Evolutionary conservation across 2,329 filamentous ascomycete genomes (phyloP).

Genomic region (Colletotrichum truncatum): DNA sequence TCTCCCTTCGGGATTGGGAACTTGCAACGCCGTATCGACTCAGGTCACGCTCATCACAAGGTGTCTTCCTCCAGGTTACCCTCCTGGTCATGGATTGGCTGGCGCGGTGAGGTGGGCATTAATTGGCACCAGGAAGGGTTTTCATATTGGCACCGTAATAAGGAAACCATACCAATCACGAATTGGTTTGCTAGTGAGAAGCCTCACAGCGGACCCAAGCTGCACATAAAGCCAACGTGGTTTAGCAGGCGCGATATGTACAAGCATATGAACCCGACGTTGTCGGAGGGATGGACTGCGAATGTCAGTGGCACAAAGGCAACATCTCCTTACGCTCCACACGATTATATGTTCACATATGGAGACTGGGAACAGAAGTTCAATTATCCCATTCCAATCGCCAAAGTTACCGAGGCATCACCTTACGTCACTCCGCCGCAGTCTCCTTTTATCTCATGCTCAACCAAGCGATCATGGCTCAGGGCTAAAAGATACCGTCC

Average conservation of each 20-base stretch:
- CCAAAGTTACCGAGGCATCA: background rate
- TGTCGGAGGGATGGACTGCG: background rate
- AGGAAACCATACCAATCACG: background rate
- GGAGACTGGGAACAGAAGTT: rapidly evolving
- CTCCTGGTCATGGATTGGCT: background rate
- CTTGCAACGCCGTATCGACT: background rate
- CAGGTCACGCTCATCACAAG: background rate
- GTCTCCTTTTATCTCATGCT: background rate
- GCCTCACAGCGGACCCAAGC: background rate
- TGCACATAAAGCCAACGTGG: background rate
- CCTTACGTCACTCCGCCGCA: background rate
- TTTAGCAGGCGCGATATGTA: background rate
- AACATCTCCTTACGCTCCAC: background rate
- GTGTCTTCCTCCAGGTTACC: background rate
- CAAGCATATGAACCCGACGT: background rate
- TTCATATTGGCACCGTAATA: background rate
- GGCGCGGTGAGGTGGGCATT: background rate
- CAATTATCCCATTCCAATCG: background rate
- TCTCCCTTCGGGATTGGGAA: background rate
- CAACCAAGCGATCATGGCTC: background rate
- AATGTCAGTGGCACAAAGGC: background rate
- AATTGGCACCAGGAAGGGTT: too few relatives aligned
- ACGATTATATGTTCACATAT: background rate
- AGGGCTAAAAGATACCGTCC: background rate
- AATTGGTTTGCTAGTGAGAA: background rate